Conservation (phyloP, 306 rosid genomes). For the apple (Malus domestica) region DNA sequence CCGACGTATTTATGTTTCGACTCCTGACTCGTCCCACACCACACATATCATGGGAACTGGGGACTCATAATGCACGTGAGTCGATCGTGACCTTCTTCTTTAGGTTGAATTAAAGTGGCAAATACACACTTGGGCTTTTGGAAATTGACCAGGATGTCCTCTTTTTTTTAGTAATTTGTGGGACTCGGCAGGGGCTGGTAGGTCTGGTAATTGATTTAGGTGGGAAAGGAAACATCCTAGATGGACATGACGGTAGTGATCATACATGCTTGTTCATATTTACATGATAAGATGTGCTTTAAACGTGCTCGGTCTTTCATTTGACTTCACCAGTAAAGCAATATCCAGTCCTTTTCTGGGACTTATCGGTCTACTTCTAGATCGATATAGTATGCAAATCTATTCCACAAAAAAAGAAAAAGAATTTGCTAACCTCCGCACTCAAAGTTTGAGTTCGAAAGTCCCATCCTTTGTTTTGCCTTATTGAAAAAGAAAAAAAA, state of each 20-base stretch:
- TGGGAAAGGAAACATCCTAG: background rate
- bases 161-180: background rate
- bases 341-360: too few species aligned
- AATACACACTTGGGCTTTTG: background rate
- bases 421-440: too few species aligned
- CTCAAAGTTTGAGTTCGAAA: too few species aligned
- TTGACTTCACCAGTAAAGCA: too few species aligned
- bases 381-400: too few species aligned
- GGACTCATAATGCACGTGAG: conserved; percentile 16
- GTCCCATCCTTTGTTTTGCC: too few species aligned
- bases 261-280: background rate
- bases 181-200: background rate
- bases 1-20: background rate
- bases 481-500: too few species aligned
- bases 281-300: too few species aligned
- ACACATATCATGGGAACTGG: background rate
- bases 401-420: too few species aligned
- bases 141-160: background rate
- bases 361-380: too few species aligned
- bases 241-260: background rate
- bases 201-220: background rate
- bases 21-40: conserved; percentile 21
- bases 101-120: background rate
- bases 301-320: too few species aligned
- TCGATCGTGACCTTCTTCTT: background rate